Conservation (phyloP, 371 early-diverging fungal species). For the Mucor saturninus region DNA sequence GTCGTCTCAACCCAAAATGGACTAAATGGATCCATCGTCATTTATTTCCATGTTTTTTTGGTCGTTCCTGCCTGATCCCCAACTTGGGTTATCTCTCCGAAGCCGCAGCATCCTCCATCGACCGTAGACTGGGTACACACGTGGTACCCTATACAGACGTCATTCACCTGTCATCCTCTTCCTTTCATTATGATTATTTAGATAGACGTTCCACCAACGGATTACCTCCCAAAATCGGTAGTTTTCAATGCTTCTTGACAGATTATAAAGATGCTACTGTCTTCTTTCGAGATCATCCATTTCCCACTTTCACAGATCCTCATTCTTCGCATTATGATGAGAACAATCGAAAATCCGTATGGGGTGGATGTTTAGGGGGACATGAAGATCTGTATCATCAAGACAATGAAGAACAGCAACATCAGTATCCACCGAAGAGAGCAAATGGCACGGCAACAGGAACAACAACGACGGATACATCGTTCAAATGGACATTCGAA, state of each 20-base stretch:
- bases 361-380: conserved; percentile 42
- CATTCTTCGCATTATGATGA: conserved; percentile 18
- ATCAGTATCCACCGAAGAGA: not conserved
- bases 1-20: conserved; percentile 91
- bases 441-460: conserved; percentile 2
- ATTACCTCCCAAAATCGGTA: conserved; percentile 82
- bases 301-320: conserved; percentile 22
- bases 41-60: conserved; percentile 89
- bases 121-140: conserved; percentile 74
- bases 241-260: conserved; percentile 84
- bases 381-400: conserved; percentile 8
- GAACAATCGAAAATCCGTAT: conserved; percentile 27
- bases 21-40: conserved; percentile 92
- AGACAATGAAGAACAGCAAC: conserved; percentile 21
- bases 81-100: conserved; percentile 91
- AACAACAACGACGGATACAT: not conserved
- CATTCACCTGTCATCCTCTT: conserved; percentile 70
- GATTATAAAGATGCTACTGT: conserved; percentile 84
- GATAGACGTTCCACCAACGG: conserved; percentile 46
- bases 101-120: conserved; percentile 82
- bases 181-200: conserved; percentile 78
- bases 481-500: conserved; percentile 66
- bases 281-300: conserved; percentile 75
- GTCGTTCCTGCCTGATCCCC: conserved; percentile 86
- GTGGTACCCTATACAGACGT: conserved; percentile 89